Conservation (phyloP, 169 alveolate species). For the Toxoplasma gondii region DNA sequence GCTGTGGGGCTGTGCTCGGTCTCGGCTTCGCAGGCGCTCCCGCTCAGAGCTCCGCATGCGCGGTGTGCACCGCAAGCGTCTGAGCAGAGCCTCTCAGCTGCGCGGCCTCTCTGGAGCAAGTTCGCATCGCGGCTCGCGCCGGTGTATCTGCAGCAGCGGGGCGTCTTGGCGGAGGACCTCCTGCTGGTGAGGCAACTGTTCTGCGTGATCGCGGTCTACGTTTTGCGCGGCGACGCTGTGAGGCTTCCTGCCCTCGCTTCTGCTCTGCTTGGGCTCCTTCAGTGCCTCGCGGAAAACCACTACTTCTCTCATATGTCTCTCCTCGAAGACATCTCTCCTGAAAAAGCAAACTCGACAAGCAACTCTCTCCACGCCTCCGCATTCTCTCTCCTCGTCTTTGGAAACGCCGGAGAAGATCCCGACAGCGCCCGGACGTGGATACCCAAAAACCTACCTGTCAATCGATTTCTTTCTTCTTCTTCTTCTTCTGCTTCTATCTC, state of each 20-base stretch:
- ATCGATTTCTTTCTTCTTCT: too few species aligned
- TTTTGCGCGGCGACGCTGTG: not conserved
- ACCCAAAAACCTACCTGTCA: not conserved
- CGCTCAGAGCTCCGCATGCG: not conserved
- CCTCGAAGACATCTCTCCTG: not conserved
- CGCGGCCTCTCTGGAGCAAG: not conserved
- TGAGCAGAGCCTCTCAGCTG: not conserved
- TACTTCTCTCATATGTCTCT: not conserved
- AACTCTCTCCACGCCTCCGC: not conserved
- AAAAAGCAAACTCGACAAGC: not conserved
- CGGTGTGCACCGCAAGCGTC: not conserved
- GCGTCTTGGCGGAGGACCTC: not conserved
- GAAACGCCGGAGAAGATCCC: not conserved
- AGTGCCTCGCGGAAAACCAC: not conserved
- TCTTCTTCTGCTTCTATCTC: not conserved
- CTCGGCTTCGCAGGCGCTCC: not conserved
- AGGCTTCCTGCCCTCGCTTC: not conserved
- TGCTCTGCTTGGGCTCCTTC: not conserved
- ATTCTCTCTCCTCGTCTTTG: not conserved
- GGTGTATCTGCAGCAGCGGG: constrained; percentile 1
- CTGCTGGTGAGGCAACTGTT: not conserved
- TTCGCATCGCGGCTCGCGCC: not conserved
- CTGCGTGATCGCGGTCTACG: not conserved
- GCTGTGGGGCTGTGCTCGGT: not conserved
- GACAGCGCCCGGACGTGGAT: not conserved